Conservation (phyloP, 2,329 filamentous ascomycete species). For the Cladosporium sp. region DNA sequence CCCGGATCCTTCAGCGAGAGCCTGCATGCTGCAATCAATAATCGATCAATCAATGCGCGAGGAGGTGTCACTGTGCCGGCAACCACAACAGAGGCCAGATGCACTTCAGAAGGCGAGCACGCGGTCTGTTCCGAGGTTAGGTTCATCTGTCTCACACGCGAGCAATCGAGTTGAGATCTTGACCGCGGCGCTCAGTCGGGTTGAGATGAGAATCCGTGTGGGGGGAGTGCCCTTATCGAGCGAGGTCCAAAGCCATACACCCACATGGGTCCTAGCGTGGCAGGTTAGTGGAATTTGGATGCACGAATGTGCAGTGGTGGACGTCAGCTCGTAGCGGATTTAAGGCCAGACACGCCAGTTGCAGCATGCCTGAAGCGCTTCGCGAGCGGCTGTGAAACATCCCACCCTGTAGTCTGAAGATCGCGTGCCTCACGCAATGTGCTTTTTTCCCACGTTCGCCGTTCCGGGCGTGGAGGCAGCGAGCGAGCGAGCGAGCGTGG, state of each 20-base stretch:
- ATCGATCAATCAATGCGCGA: no score
- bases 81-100: no score
- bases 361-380: background rate
- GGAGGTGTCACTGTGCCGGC: no score
- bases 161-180: background rate
- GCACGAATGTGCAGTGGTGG: background rate
- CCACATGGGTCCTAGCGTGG: background rate
- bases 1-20: no score
- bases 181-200: background rate
- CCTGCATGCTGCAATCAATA: background rate
- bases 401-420: conserved; percentile 1
- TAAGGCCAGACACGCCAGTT: background rate
- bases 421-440: background rate
- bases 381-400: background rate
- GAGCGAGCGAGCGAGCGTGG: background rate
- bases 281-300: conserved; percentile 1
- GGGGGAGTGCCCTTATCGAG: background rate
- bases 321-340: background rate
- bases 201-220: background rate
- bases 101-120: background rate
- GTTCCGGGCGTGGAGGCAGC: conserved; percentile 3
- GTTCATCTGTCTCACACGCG: background rate
- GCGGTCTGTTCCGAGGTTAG: conserved; percentile 7
- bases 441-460: background rate
- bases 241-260: background rate